phyloP scores from a whole-genome alignment of 2,329 filamentous ascomycete species.

The Pseudogymnoascus sp. region DNA sequence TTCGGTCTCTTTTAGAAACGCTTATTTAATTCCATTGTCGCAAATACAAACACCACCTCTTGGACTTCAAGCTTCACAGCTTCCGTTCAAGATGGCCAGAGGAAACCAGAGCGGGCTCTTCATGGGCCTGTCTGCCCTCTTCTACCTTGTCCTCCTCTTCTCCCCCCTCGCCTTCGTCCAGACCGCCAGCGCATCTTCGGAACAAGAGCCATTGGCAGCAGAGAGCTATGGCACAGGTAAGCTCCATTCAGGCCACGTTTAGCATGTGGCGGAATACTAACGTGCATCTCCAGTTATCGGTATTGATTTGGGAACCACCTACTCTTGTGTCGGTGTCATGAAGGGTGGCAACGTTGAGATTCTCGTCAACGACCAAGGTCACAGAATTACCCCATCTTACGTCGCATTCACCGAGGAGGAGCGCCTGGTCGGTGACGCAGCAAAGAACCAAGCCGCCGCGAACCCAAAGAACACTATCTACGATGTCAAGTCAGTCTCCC shows the following conservation, averaged over 20 bases:
- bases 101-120: constrained; percentile 60
- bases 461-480: constrained; percentile 72
- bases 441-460: constrained; percentile 85
- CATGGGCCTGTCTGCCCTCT: constrained; percentile 78
- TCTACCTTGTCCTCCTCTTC: constrained; percentile 87
- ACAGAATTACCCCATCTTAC: constrained; percentile 92
- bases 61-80: constrained; percentile 4
- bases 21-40: background rate
- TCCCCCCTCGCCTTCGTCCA: constrained; percentile 78
- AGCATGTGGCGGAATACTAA: background rate
- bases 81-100: constrained; percentile 42
- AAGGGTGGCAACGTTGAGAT: constrained; percentile 92
- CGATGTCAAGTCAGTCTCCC: constrained; percentile 68
- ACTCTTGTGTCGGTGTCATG: constrained; percentile 90
- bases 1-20: constrained; percentile 2
- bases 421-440: constrained; percentile 91
- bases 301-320: constrained; percentile 91
- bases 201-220: constrained; percentile 53
- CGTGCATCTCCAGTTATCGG: constrained; percentile 57
- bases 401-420: constrained; percentile 97
- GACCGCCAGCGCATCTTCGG: constrained; percentile 60
- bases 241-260: constrained; percentile 7
- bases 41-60: background rate
- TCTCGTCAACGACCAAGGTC: constrained; percentile 92
- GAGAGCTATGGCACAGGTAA: constrained; percentile 69